Base-by-base conservation (phyloP, 306 rosid genomes). In the Lathyrus tuberosus region DNA sequence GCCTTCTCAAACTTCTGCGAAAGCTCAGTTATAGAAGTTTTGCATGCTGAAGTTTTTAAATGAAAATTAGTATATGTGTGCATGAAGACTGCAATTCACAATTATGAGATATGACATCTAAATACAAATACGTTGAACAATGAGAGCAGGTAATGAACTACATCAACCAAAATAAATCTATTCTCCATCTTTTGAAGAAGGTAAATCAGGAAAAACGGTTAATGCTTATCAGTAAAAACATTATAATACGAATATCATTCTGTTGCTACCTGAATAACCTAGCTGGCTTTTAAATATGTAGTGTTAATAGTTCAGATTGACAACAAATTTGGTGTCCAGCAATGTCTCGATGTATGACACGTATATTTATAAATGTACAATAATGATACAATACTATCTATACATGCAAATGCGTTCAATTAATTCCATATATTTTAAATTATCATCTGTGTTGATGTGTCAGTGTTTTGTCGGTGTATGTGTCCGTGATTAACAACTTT, bases 1-100 rank as follows among this genome's bases (percentile, higher is more conserved):
- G 86, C 40, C 89, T 89, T 90, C 86, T 88, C 97, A 65, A 71
- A 80, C 49, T 86, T 82, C 78, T 94, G 89, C 4, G 89, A 81
- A 63, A 94, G 83, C 79, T 90, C 92, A 10, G 62, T 62, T 17
- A 90, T 76, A 65, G 93, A 88, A 46, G 88, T 82, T 67, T 85
- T 88, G 85, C 92, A 84, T 17, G 87, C 96, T 94, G 90, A 82
- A 77, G 78, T 38, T 10, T 64, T 64, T n/a, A 3, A 46, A 52
- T 6, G 30, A 35, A 78, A 70, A 62, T 69, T 17, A 51, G 57
- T 30, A 57, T 40, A 15, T 54, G 52, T 17, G 43, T 40, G 63
- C 47, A 16, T 13, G 9, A 18, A 51, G 31, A 70, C 63, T 48
- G 43, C 14, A 69, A 59, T 75, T 70, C 47, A 4, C 8, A 40